Conservation (phyloP, 148 eudicot species). For the Dianthus caryophyllus region DNA sequence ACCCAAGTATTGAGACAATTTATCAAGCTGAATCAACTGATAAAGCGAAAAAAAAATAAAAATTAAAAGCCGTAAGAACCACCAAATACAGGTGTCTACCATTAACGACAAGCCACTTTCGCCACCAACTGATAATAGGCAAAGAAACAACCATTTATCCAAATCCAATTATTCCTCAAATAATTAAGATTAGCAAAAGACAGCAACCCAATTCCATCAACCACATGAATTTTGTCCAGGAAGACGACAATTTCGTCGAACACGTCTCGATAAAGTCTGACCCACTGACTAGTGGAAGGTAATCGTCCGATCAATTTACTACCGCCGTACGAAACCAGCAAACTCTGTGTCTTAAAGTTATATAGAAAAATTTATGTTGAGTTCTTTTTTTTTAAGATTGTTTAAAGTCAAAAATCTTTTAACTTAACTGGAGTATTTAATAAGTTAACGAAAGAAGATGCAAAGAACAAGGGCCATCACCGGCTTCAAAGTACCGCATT, state of each 20-base stretch:
- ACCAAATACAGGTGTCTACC: neutral
- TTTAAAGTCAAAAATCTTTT: too few relatives aligned
- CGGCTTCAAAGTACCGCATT: too few relatives aligned
- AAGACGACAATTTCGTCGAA: neutral
- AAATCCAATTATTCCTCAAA: neutral
- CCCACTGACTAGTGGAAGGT: neutral
- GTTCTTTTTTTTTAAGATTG: too few relatives aligned
- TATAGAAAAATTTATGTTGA: too few relatives aligned
- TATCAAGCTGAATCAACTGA: neutral
- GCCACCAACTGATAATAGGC: neutral
- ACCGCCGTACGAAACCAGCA: neutral
- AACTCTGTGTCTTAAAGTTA: too few relatives aligned
- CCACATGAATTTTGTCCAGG: neutral
- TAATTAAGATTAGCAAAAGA: neutral
- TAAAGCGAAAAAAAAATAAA: neutral
- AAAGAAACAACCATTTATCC: neutral
- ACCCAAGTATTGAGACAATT: neutral
- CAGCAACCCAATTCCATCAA: neutral
- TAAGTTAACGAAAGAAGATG: too few relatives aligned
- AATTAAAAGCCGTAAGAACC: neutral
- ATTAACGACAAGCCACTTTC: neutral
- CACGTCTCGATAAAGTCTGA: neutral
- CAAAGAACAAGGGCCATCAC: too few relatives aligned
- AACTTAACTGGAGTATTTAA: too few relatives aligned
- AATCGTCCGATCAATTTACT: neutral